These are phyloP conservation scores for Vigna unguiculata DNA, from an alignment of 306 rosid species.

Conservation along the genomic window DNA sequence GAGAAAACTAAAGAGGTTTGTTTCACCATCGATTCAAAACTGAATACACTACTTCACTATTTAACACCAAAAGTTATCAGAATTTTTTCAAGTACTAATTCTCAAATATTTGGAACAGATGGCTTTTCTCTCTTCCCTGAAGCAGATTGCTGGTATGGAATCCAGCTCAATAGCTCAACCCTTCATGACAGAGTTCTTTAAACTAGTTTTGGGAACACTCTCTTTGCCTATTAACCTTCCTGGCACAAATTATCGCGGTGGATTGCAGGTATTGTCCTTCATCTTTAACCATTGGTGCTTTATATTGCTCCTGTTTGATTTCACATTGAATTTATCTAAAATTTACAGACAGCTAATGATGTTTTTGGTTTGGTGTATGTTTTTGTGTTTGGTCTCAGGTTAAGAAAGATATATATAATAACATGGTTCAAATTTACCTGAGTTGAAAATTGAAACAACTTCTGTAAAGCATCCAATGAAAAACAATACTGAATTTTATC, in stretches of 20 bases:
- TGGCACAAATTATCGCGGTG: constrained; percentile 81
- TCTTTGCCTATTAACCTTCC: constrained; percentile 96
- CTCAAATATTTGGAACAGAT: constrained; percentile 59
- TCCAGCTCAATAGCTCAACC: constrained; percentile 62
- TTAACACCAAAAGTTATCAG: background rate
- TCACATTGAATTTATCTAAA: background rate
- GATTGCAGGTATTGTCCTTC: constrained; percentile 63
- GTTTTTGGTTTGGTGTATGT: too few species aligned
- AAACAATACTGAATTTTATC: background rate
- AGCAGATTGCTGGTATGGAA: constrained; percentile 93
- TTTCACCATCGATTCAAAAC: background rate
- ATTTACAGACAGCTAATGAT: too few species aligned
- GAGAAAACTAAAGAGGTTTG: constrained; percentile 90
- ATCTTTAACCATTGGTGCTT: background rate
- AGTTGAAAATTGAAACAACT: background rate
- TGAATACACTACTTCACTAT: background rate
- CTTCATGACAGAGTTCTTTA: constrained; percentile 87
- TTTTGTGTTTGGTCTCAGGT: background rate
- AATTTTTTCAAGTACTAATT: background rate
- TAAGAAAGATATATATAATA: background rate
- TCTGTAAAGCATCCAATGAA: background rate
- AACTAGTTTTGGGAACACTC: constrained; percentile 88
- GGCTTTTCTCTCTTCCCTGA: constrained; percentile 90
- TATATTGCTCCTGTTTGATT: background rate
- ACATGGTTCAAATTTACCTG: too few species aligned